Percentiles rank a stretch among this genome's conserved stretches.
phyloP scores from a whole-genome alignment of 2,329 filamentous ascomycete genomes.

The Cadophora luteo-olivacea region DNA sequence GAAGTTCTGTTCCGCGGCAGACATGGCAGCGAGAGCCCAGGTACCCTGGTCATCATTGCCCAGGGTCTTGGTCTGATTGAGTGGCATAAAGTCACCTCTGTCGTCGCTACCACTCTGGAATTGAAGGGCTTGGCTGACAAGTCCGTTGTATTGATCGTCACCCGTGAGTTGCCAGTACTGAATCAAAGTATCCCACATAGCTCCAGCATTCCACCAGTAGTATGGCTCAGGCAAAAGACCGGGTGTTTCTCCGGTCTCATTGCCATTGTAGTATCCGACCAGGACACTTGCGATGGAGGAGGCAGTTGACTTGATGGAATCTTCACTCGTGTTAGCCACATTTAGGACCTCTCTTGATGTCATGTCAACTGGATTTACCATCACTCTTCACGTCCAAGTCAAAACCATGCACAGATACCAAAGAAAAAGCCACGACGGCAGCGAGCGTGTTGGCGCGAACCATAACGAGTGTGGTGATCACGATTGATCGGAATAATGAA shows the following conservation, averaged over 20 bases:
- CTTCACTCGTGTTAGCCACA: conserved; percentile 23
- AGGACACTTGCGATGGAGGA: conserved; percentile 32
- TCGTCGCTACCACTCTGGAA: conserved; percentile 66
- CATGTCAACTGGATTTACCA: conserved; percentile 24
- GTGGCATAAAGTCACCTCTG: conserved; percentile 61
- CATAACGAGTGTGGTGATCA: conserved; percentile 24
- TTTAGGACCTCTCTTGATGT: not conserved
- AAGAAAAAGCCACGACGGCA: conserved; percentile 32
- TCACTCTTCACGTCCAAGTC: conserved; percentile 26
- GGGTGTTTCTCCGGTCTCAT: conserved; percentile 25
- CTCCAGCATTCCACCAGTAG: conserved; percentile 74
- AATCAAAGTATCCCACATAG: conserved; percentile 71
- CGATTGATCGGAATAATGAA: not conserved
- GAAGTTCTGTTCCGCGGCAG: conserved; percentile 69
- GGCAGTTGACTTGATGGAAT: conserved; percentile 36
- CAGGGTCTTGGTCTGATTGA: conserved; percentile 62
- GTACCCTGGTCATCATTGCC: conserved; percentile 77
- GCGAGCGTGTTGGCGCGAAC: conserved; percentile 26
- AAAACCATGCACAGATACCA: conserved; percentile 24
- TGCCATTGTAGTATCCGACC: conserved; percentile 34
- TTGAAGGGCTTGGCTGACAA: conserved; percentile 61
- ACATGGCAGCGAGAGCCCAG: conserved; percentile 73
- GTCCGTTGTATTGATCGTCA: conserved; percentile 66
- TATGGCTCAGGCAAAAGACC: conserved; percentile 34
- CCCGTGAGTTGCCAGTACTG: conserved; percentile 71